A percentile compares a stretch with the other conserved stretches of the same genome.
Evolutionary conservation across 225 moss, liverwort and hornwort species (phyloP).

Genomic region (Bryoerythrophyllum caledonicum): DNA sequence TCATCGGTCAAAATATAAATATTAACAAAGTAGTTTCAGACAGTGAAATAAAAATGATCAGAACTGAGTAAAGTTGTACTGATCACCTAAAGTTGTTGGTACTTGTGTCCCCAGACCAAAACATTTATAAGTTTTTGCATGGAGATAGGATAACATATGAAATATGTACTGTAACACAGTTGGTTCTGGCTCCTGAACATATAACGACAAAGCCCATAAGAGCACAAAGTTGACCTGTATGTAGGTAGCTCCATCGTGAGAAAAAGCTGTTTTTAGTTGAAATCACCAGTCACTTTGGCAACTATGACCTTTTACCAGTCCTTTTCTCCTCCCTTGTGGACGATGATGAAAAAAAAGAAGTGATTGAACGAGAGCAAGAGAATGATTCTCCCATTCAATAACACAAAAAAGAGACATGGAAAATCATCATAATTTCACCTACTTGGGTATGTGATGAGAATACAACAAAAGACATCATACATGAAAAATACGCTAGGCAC

Average conservation of each 20-base stretch:
- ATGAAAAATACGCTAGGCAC: neutral
- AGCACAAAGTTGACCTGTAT: constrained; percentile 22
- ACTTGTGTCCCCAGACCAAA: neutral
- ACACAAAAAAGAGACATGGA: neutral
- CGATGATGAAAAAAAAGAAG: neutral
- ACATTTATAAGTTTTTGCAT: too few species aligned
- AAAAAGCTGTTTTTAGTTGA: neutral
- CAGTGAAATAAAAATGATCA: too few species aligned
- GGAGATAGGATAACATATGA: neutral
- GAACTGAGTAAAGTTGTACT: too few species aligned
- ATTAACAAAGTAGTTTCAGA: too few species aligned
- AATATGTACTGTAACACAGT: too few species aligned
- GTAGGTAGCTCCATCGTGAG: neutral
- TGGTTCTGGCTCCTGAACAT: constrained; percentile 6
- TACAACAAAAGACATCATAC: neutral
- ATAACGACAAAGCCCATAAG: constrained; percentile 9
- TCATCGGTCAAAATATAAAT: too few species aligned
- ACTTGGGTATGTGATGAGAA: too few species aligned
- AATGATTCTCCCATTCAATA: neutral
- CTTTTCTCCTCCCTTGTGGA: neutral
- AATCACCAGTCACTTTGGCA: neutral
- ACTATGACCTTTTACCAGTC: neutral
- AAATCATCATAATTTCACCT: too few species aligned
- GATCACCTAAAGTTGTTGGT: too few species aligned
- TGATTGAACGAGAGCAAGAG: constrained; percentile 4